Conservation (phyloP, 2,329 filamentous ascomycete genomes). For the Diaporthe australafricana region DNA sequence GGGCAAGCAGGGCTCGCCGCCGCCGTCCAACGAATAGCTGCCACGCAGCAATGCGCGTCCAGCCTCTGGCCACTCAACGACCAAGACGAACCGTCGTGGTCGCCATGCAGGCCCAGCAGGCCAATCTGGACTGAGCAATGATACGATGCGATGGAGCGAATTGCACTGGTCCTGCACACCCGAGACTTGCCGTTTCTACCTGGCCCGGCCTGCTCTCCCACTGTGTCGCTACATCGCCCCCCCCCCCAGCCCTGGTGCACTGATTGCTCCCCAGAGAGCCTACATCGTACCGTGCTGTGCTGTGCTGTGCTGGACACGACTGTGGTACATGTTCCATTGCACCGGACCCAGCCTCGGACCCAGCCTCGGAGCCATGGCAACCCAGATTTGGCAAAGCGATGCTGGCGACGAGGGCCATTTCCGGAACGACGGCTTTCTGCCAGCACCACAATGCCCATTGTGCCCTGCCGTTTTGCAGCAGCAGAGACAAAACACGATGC, state of each 20-base stretch:
- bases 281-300: neutral
- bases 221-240: slow-evolving; percentile 28
- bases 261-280: neutral
- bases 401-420: neutral
- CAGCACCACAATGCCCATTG: slow-evolving; percentile 22
- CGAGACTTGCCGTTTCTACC: slow-evolving; percentile 23
- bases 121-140: slow-evolving; percentile 14
- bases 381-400: slow-evolving; percentile 11
- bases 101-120: slow-evolving; percentile 18
- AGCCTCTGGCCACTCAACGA: slow-evolving; percentile 18
- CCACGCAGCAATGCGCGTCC: slow-evolving; percentile 34
- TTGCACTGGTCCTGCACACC: slow-evolving; percentile 2
- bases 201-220: slow-evolving; percentile 6
- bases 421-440: slow-evolving; percentile 2
- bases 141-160: slow-evolving; percentile 21
- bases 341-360: slow-evolving; percentile 17
- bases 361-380: slow-evolving; percentile 21
- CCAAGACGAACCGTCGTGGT: slow-evolving; percentile 23
- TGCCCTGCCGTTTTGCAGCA: slow-evolving; percentile 7
- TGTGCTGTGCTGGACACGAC: too few relatives aligned
- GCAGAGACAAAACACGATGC: neutral
- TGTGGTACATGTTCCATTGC: neutral
- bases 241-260: neutral
- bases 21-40: slow-evolving; percentile 34
- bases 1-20: slow-evolving; percentile 13